Conservation (phyloP, 139 green algal genomes). For the Tetradesmus obliquus region DNA sequence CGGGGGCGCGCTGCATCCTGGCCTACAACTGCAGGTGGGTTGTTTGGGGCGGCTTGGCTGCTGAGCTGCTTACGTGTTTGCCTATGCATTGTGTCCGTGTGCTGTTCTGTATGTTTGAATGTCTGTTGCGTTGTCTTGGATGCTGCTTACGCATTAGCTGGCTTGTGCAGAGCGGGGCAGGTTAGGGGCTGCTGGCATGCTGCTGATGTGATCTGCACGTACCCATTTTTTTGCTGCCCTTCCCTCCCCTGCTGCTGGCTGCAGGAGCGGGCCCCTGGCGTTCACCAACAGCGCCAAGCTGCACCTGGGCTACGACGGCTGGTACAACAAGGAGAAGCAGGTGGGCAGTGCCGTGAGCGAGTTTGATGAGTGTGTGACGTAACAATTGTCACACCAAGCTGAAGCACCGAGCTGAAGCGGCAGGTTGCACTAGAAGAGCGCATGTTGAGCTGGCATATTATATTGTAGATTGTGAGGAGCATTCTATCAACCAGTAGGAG, state of each 20-base stretch:
- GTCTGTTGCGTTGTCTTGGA: too few species aligned
- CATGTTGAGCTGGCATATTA: too few species aligned
- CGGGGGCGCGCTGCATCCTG: slow-evolving; percentile 15
- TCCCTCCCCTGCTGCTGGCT: background rate
- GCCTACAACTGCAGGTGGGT: slow-evolving; percentile 38
- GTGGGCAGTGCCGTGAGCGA: slow-evolving; percentile 35
- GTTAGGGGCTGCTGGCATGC: background rate
- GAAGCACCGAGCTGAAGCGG: too few species aligned
- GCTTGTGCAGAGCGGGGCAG: too few species aligned
- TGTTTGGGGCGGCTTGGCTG: background rate
- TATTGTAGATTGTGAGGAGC: too few species aligned
- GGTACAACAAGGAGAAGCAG: slow-evolving; percentile 79
- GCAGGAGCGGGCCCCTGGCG: slow-evolving; percentile 45
- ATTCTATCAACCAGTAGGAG: too few species aligned
- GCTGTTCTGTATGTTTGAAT: background rate
- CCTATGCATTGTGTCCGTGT: too few species aligned
- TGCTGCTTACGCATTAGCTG: too few species aligned
- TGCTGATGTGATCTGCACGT: background rate
- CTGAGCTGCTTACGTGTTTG: background rate
- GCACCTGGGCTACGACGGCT: slow-evolving; percentile 87
- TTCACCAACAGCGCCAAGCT: slow-evolving; percentile 56
- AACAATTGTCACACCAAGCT: too few species aligned
- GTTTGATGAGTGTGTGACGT: too few species aligned
- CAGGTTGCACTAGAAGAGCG: too few species aligned
- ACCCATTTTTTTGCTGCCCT: background rate